Conservation (phyloP, 352 stramenopile species). For the Pythium brassicae region DNA sequence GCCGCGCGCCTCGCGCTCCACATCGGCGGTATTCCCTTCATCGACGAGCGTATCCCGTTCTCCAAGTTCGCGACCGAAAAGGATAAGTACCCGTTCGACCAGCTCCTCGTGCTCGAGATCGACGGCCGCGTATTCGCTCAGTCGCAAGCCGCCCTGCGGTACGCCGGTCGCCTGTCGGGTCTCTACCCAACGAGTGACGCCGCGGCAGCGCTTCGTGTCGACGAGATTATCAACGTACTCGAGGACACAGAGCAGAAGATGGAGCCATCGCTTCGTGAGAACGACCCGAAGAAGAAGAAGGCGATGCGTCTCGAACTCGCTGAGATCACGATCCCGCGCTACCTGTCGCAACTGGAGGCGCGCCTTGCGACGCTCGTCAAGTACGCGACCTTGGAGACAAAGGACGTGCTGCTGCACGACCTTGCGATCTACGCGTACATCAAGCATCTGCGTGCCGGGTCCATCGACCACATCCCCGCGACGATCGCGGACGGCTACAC, state of each 20-base stretch:
- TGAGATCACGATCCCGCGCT: slow-evolving; percentile 7
- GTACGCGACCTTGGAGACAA: no score
- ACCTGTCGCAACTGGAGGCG: slow-evolving; percentile 8
- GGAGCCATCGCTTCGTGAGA: slow-evolving; percentile 19
- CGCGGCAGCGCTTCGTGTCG: slow-evolving; percentile 32
- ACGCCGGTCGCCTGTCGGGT: slow-evolving; percentile 40
- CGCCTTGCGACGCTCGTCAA: slow-evolving; percentile 6
- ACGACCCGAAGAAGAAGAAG: slow-evolving; percentile 33
- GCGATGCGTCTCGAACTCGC: slow-evolving; percentile 11
- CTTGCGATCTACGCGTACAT: slow-evolving; percentile 25
- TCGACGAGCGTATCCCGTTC: slow-evolving; percentile 38
- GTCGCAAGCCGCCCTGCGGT: slow-evolving; percentile 53
- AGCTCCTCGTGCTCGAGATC: slow-evolving; percentile 39
- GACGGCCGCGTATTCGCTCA: slow-evolving; percentile 32
- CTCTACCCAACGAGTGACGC: slow-evolving; percentile 40
- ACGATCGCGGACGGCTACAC: slow-evolving; percentile 27
- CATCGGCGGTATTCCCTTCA: slow-evolving; percentile 51
- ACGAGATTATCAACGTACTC: slow-evolving; percentile 45
- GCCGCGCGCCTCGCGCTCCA: slow-evolving; percentile 42
- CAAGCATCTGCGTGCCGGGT: slow-evolving; percentile 19
- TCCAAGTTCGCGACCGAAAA: slow-evolving; percentile 37
- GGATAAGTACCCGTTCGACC: slow-evolving; percentile 32
- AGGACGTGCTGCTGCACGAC: slow-evolving; percentile 38
- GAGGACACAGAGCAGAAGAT: slow-evolving; percentile 33
- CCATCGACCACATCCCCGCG: slow-evolving; percentile 33